Evolutionary conservation across 371 early-diverging fungal species (phyloP).

Genomic region (Rhizomucor miehei): DNA sequence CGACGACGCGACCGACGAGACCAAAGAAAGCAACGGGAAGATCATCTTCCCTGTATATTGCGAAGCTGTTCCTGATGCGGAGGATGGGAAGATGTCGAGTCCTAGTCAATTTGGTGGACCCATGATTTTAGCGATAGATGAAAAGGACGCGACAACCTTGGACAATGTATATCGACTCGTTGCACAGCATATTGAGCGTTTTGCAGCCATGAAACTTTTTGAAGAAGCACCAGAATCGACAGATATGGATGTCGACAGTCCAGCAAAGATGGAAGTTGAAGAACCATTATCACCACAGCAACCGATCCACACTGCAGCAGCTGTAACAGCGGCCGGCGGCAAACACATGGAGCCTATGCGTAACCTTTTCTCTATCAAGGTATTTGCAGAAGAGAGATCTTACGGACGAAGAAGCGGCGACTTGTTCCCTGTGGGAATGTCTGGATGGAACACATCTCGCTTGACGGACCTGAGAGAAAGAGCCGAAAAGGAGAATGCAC

Average conservation of each 20-base stretch:
- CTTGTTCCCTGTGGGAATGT: conserved; percentile 1
- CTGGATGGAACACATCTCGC: background rate
- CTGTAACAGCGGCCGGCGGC: conserved; percentile 43
- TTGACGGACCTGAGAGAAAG: conserved; percentile 13
- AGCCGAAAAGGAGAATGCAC: conserved; percentile 2
- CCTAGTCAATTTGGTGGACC: conserved; percentile 38
- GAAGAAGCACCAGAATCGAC: conserved; percentile 24
- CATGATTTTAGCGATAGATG: conserved; percentile 30
- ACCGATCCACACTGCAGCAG: conserved; percentile 43
- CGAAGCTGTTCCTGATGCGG: conserved; percentile 13
- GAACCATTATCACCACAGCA: conserved; percentile 8
- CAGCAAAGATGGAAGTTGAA: conserved; percentile 11
- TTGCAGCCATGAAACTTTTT: conserved; percentile 35
- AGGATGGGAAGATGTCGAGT: background rate
- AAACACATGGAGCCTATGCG: conserved; percentile 30
- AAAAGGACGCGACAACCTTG: conserved; percentile 22
- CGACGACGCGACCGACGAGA: conserved; percentile 4
- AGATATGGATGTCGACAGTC: conserved; percentile 5
- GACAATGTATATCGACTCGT: conserved; percentile 29
- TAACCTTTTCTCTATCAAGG: conserved; percentile 43
- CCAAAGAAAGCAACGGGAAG: conserved; percentile 6
- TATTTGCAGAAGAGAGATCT: conserved; percentile 16
- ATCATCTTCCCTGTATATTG: conserved; percentile 38
- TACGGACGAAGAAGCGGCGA: background rate
- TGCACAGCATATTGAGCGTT: conserved; percentile 35